Percentiles rank a stretch among this genome's conserved stretches.
Evolutionary conservation across 2,329 filamentous ascomycete genomes (phyloP).

Genomic region (Gaeumannomyces sp.): DNA sequence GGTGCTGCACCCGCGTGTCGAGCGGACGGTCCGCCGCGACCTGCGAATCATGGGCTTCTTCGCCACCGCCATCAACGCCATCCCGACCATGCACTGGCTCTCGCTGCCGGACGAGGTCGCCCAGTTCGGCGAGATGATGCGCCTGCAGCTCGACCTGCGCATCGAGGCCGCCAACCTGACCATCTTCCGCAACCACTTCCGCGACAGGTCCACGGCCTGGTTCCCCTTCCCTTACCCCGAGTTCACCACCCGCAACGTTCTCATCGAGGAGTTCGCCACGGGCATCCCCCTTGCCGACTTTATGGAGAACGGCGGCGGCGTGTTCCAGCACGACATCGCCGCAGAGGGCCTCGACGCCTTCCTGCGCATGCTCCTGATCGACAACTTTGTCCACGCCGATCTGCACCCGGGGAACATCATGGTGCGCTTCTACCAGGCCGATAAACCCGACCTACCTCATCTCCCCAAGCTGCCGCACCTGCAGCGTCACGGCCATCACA

Average conservation of each 20-base stretch:
- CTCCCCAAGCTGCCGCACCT: slow-evolving; percentile 22
- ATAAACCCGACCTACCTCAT: slow-evolving; percentile 55
- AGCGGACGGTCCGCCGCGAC: slow-evolving; percentile 84
- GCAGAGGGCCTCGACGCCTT: slow-evolving; percentile 95
- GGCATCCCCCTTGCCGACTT: slow-evolving; percentile 90
- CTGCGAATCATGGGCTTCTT: slow-evolving; percentile 93
- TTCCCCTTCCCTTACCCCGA: slow-evolving; percentile 92
- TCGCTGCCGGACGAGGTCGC: slow-evolving; percentile 89
- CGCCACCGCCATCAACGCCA: slow-evolving; percentile 71
- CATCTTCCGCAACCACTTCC: slow-evolving; percentile 86
- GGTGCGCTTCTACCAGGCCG: slow-evolving; percentile 93
- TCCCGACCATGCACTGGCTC: slow-evolving; percentile 95
- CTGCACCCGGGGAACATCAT: slow-evolving; percentile 98
- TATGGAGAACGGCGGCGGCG: slow-evolving; percentile 81
- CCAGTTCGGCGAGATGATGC: slow-evolving; percentile 99
- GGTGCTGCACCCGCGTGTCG: slow-evolving; percentile 86
- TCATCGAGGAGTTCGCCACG: slow-evolving; percentile 93
- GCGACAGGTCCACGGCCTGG: slow-evolving; percentile 83
- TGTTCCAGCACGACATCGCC: slow-evolving; percentile 90
- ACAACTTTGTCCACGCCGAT: slow-evolving; percentile 97
- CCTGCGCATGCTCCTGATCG: slow-evolving; percentile 89
- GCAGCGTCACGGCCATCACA: slow-evolving; percentile 22
- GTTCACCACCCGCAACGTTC: slow-evolving; percentile 84
- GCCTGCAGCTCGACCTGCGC: slow-evolving; percentile 86
- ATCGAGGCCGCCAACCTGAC: slow-evolving; percentile 90